Conservation (phyloP, 495 filamentous ascomycete genomes). For the Parathielavia hyrcaniae region DNA sequence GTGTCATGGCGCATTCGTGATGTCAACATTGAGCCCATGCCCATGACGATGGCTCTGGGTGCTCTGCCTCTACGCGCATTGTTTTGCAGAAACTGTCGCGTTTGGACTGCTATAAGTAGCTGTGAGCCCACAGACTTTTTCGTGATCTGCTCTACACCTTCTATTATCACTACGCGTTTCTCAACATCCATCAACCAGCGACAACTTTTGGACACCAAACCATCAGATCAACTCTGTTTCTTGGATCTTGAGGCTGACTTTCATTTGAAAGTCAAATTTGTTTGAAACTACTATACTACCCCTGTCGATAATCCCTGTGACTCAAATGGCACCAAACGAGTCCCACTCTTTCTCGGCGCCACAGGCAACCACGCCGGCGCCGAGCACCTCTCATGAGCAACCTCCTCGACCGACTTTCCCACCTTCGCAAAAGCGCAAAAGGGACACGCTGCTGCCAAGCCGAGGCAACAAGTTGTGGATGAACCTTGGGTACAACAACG, state of each 20-base stretch:
- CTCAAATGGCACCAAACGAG: background rate
- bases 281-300: background rate
- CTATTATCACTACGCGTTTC: background rate
- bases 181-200: background rate
- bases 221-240: background rate
- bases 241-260: background rate
- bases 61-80: background rate
- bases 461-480: constrained; percentile 3
- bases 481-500: background rate
- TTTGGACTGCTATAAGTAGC: background rate
- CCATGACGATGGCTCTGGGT: background rate
- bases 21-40: background rate
- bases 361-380: background rate
- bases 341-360: background rate
- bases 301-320: background rate
- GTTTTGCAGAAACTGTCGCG: background rate
- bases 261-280: background rate
- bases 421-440: background rate
- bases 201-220: background rate
- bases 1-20: background rate
- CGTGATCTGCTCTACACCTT: background rate
- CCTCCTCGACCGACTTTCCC: too few relatives aligned
- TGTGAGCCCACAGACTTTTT: background rate
- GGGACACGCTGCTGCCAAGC: background rate
- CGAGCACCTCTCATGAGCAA: background rate